Evolutionary conservation across 257 asterid species (phyloP), one percentile per base, ranked within the genome.

Genomic region (Solanum chmielewskii): DNA sequence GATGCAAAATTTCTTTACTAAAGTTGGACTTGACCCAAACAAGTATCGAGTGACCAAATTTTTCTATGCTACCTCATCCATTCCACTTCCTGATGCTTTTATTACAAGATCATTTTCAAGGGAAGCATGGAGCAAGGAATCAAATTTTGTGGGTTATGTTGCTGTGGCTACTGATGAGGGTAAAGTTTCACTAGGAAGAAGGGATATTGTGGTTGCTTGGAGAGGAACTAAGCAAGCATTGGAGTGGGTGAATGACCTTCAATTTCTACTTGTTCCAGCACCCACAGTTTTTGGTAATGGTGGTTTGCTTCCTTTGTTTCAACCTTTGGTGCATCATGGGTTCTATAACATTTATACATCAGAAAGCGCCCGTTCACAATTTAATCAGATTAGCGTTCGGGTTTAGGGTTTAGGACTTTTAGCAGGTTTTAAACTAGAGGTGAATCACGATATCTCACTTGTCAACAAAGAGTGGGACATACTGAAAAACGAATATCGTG

Each of bases 111-210:
- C 98, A 1, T 84, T 90, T 89, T 94, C 98, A 2, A 88, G 97
- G 49, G 97, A 95, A 88, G 93, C 96, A 2, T 94, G 98, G 99
- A 91, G 94, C 64, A 94, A 88, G 89, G 97, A 95, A 64, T 95
- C 98, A 4, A 96, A 96, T 66, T 96, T 98, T 96, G 94, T 96
- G 1, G 82, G 82, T 6, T 74, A 39, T 5, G 4, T 74, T 74
- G 52, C 31, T 74, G 52, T 74, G 82, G 82, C 52, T 39, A 74
- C 82, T 74, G 82, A 74, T 74, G 52, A 39, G 52, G 82, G 82
- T 5, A 74, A 74, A 39, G 82, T 39, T 74, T 1, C 52, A 39
- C 2, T 74, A 12, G 82, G 52, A 39, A 74, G 44, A 23, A 71
- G 76, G 25, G 78, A 71, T 29, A 33, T 71, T 33, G 78, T 71